Percentiles rank a stretch among this genome's conserved stretches.
These are phyloP conservation scores for Clonostachys rhizophaga DNA, from an alignment of 2,329 filamentous ascomycete genomes.

Conservation along the genomic window DNA sequence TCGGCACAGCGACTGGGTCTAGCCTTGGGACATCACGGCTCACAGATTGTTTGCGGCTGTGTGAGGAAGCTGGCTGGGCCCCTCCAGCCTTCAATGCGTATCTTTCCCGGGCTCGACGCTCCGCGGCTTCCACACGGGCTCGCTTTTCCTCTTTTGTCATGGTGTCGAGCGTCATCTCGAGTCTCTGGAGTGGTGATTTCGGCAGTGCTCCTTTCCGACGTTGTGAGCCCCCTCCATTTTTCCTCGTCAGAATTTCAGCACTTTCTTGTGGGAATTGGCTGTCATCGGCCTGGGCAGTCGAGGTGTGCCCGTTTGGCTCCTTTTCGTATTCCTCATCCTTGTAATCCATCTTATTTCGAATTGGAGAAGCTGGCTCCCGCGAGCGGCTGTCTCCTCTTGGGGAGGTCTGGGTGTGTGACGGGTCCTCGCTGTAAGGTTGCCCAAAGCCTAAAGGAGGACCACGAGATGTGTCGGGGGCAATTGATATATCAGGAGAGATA, in stretches of 20 bases:
- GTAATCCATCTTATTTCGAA: too few relatives aligned
- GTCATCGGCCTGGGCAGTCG: too few relatives aligned
- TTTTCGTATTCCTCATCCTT: too few relatives aligned
- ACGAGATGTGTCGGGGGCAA: conserved; percentile 57
- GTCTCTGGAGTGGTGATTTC: conserved; percentile 85
- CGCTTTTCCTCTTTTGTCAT: conserved; percentile 96
- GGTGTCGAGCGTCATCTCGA: conserved; percentile 85
- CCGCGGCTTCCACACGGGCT: conserved; percentile 77
- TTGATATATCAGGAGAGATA: conserved; percentile 31
- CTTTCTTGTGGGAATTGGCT: too few relatives aligned
- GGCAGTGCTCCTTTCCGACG: conserved; percentile 66
- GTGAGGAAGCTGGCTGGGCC: not conserved
- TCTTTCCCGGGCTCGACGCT: conserved; percentile 65
- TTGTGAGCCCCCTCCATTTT: conserved; percentile 6
- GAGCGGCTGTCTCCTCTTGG: too few relatives aligned
- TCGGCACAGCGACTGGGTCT: not conserved
- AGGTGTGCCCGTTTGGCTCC: too few relatives aligned
- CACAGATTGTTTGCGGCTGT: not conserved
- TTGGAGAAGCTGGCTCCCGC: too few relatives aligned
- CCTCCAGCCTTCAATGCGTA: conserved; percentile 30
- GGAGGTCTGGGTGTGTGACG: too few relatives aligned
- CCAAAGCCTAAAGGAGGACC: conserved; percentile 54
- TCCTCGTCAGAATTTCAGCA: too few relatives aligned
- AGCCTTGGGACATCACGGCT: not conserved
- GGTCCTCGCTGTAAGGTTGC: conserved; percentile 31